Conservation (phyloP, 768 basidiomycete genomes). For the Chlorophyllum brunneum region DNA sequence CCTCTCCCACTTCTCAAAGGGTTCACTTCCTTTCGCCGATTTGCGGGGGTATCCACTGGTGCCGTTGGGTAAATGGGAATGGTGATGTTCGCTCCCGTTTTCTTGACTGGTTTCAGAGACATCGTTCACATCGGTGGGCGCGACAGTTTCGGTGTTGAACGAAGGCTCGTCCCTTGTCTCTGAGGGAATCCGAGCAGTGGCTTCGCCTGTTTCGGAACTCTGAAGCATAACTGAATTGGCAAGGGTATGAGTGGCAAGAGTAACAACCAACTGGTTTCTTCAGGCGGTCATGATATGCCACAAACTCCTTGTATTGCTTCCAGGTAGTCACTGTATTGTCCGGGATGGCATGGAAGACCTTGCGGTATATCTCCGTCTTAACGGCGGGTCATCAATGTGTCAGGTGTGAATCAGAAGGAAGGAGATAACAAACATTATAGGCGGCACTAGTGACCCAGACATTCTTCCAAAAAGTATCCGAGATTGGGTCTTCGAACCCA, state of each 20-base stretch:
- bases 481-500: conserved; percentile 86
- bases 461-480: conserved; percentile 84
- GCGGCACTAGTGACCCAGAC: conserved; percentile 85
- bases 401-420: conserved; percentile 14
- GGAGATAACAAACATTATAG: conserved; percentile 67
- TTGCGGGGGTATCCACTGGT: conserved; percentile 29
- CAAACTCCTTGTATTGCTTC: conserved; percentile 91
- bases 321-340: conserved; percentile 93
- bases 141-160: conserved; percentile 23
- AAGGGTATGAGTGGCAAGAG: background rate
- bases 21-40: conserved; percentile 50
- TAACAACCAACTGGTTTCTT: conserved; percentile 56
- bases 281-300: conserved; percentile 69
- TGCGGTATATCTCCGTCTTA: conserved; percentile 93
- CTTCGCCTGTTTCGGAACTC: conserved; percentile 43
- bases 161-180: conserved; percentile 45
- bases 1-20: conserved; percentile 78
- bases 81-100: conserved; percentile 17
- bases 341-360: conserved; percentile 90
- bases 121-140: conserved; percentile 20
- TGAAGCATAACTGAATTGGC: conserved; percentile 19
- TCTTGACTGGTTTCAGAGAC: conserved; percentile 30
- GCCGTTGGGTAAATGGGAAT: conserved; percentile 16
- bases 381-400: conserved; percentile 15
- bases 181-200: conserved; percentile 54